Conservation (phyloP, 768 basidiomycete species). For the Leccinum rimulosum region DNA sequence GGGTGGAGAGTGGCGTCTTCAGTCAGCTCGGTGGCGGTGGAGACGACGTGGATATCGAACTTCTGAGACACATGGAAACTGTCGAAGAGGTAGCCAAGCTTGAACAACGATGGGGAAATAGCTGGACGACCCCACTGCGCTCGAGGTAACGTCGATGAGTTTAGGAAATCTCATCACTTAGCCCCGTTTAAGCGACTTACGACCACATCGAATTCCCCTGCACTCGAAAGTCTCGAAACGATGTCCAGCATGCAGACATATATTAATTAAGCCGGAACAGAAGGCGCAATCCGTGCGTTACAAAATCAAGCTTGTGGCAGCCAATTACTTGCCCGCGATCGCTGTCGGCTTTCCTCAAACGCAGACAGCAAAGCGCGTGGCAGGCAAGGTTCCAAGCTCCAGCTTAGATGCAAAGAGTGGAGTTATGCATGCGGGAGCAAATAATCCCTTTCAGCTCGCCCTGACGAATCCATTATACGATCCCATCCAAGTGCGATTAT, state of each 20-base stretch:
- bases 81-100: slow-evolving; percentile 63
- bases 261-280: slow-evolving; percentile 97
- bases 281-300: slow-evolving; percentile 92
- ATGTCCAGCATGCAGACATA: slow-evolving; percentile 91
- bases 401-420: slow-evolving; percentile 37
- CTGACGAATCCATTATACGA: slow-evolving; percentile 96
- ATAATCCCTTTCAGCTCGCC: slow-evolving; percentile 86
- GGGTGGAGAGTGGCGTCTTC: slow-evolving; percentile 61
- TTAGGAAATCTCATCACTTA: background rate
- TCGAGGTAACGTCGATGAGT: slow-evolving; percentile 44
- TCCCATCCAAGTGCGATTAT: slow-evolving; percentile 88
- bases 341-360: slow-evolving; percentile 65
- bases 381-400: slow-evolving; percentile 35
- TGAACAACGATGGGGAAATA: slow-evolving; percentile 78
- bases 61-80: slow-evolving; percentile 61
- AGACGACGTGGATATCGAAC: slow-evolving; percentile 68
- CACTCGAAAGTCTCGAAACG: slow-evolving; percentile 95
- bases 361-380: slow-evolving; percentile 37
- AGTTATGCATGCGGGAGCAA: slow-evolving; percentile 67
- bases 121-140: slow-evolving; percentile 70
- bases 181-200: slow-evolving; percentile 58
- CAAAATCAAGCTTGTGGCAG: slow-evolving; percentile 97
- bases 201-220: slow-evolving; percentile 87
- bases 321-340: slow-evolving; percentile 90
- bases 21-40: slow-evolving; percentile 55